A percentile compares a stretch with the other conserved stretches of the same genome.
phyloP scores from a whole-genome alignment of 2,329 filamentous ascomycete species.

The Sclerotinia minor region DNA sequence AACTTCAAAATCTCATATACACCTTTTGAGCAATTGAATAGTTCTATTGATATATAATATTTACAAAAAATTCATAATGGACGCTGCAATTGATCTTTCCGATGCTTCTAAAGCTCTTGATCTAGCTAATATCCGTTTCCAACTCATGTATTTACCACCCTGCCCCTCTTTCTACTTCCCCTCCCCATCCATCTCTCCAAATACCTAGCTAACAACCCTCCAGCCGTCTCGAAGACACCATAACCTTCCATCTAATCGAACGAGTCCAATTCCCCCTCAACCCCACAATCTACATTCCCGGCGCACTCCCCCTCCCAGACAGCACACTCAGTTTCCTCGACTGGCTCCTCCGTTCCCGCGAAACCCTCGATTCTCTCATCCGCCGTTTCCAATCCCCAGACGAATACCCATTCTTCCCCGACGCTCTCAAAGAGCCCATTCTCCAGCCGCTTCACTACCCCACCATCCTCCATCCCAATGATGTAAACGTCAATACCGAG shows the following conservation, averaged over 20 bases:
- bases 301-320: slow-evolving; percentile 75
- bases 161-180: too few relatives aligned
- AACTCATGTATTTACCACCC: slow-evolving; percentile 68
- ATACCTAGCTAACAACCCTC: background rate
- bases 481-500: slow-evolving; percentile 85
- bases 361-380: slow-evolving; percentile 86
- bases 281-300: slow-evolving; percentile 78
- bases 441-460: slow-evolving; percentile 89
- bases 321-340: slow-evolving; percentile 80
- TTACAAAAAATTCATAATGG: slow-evolving; percentile 59
- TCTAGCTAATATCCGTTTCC: slow-evolving; percentile 86
- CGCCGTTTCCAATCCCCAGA: slow-evolving; percentile 95
- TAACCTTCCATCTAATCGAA: slow-evolving; percentile 95
- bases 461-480: slow-evolving; percentile 79
- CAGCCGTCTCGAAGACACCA: slow-evolving; percentile 95
- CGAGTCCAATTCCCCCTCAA: slow-evolving; percentile 97
- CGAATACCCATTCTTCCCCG: slow-evolving; percentile 95
- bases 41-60: background rate
- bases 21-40: background rate
- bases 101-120: slow-evolving; percentile 85
- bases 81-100: slow-evolving; percentile 83
- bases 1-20: background rate
- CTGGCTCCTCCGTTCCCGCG: slow-evolving; percentile 89
- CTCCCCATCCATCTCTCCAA: background rate
- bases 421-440: slow-evolving; percentile 74